These are phyloP conservation scores for Umbelopsis isabellina DNA, from an alignment of 192 early-diverging fungal species.

Conservation along the genomic window DNA sequence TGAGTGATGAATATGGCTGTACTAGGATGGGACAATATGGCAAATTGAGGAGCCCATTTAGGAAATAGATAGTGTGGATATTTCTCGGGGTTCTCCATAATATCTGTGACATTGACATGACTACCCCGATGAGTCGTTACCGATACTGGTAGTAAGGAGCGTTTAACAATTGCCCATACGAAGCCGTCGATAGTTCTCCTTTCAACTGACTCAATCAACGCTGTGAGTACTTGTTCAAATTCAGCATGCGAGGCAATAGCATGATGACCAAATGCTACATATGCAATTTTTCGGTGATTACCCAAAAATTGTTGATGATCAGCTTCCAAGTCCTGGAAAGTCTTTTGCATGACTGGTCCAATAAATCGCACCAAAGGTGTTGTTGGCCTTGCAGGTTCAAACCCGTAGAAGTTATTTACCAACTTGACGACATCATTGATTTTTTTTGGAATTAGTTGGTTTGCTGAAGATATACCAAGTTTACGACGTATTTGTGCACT, in stretches of 20 bases:
- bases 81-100: not conserved
- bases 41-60: conserved; percentile 35
- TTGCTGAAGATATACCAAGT: not conserved
- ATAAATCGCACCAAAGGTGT: conserved; percentile 33
- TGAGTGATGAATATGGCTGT: conserved; percentile 36
- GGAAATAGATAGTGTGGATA: conserved; percentile 13
- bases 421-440: conserved; percentile 30
- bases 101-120: not conserved
- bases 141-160: not conserved
- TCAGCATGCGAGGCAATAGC: conserved; percentile 16
- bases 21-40: conserved; percentile 31
- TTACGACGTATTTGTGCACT: not conserved
- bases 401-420: conserved; percentile 30
- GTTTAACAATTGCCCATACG: conserved; percentile 32
- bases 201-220: conserved; percentile 29
- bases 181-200: conserved; percentile 36
- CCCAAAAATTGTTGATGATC: conserved; percentile 15
- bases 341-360: conserved; percentile 39
- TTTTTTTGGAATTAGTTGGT: conserved; percentile 4
- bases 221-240: conserved; percentile 27
- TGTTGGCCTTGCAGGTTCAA: conserved; percentile 26
- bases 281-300: conserved; percentile 23
- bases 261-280: conserved; percentile 39
- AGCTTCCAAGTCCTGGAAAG: conserved; percentile 17
- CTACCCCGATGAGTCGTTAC: not conserved